A percentile compares a stretch with the other conserved stretches of the same genome.
Evolutionary conservation across 441 rosid genomes (phyloP).

Genomic region (Eugenia klotzschiana): DNA sequence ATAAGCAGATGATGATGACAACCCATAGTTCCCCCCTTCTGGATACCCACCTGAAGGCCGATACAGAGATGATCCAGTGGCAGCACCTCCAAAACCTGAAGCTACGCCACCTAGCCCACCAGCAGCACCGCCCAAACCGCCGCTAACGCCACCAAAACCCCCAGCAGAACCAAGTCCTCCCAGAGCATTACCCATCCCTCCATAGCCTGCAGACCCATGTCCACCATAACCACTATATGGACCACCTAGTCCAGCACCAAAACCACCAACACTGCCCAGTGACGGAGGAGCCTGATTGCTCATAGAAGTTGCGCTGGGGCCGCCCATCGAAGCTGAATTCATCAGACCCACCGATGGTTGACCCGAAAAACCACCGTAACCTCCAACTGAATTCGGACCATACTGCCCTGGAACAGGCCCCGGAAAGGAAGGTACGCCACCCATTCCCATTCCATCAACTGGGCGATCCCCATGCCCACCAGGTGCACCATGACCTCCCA

Average conservation of each 20-base stretch:
- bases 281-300: slow-evolving; percentile 13
- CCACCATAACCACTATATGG: slow-evolving; percentile 41
- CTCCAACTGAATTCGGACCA: slow-evolving; percentile 29
- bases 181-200: background rate
- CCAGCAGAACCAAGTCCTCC: background rate
- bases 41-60: slow-evolving; percentile 64
- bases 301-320: slow-evolving; percentile 20
- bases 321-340: slow-evolving; percentile 28
- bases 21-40: slow-evolving; percentile 47
- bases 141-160: slow-evolving; percentile 9
- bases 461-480: slow-evolving; percentile 11
- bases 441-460: slow-evolving; percentile 30
- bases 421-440: slow-evolving; percentile 17
- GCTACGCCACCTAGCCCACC: slow-evolving; percentile 21
- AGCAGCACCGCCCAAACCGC: slow-evolving; percentile 22
- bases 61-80: slow-evolving; percentile 21
- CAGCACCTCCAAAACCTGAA: background rate
- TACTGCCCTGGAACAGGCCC: slow-evolving; percentile 13
- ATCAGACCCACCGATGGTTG: slow-evolving; percentile 33
- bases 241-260: slow-evolving; percentile 30
- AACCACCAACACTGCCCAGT: slow-evolving; percentile 26
- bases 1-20: slow-evolving; percentile 31
- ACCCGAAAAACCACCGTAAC: slow-evolving; percentile 25
- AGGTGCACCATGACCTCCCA: slow-evolving; percentile 3
- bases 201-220: slow-evolving; percentile 24